Conservation (phyloP, 768 basidiomycete genomes). For the Multifurca ochricompacta region DNA sequence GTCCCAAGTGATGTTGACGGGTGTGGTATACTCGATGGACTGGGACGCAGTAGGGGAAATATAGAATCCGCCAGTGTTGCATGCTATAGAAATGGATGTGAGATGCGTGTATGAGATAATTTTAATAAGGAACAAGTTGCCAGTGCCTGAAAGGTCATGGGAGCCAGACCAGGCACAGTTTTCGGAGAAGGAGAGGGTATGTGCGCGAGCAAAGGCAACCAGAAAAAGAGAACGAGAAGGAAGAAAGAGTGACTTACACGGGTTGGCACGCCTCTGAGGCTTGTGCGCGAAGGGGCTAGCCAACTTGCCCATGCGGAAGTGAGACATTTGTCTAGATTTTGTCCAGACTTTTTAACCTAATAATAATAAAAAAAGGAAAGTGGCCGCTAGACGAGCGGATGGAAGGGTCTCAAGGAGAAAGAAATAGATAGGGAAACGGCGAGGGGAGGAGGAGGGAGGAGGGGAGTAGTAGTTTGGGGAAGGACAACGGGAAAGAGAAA, state of each 20-base stretch:
- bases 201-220: not conserved
- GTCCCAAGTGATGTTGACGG: conserved; percentile 60
- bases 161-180: not conserved
- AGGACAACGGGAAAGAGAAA: no score
- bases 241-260: not conserved
- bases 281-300: not conserved
- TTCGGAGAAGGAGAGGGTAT: no score
- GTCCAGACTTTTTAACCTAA: not conserved
- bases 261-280: not conserved
- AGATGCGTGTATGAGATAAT: not conserved
- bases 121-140: no score
- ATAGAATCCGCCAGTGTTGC: conserved; percentile 56
- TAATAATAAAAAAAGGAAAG: conserved; percentile 14
- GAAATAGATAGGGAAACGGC: not conserved
- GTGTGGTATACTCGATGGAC: conserved; percentile 37
- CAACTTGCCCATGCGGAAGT: conserved; percentile 1
- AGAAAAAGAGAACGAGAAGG: not conserved
- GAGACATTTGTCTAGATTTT: not conserved
- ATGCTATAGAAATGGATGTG: conserved; percentile 30
- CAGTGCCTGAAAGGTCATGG: no score
- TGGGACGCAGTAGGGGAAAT: conserved; percentile 42
- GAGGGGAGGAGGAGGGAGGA: not conserved
- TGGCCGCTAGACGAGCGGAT: conserved; percentile 19
- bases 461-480: no score
- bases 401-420: no score